Evolutionary conservation across 805 yeast species (phyloP), one percentile per base, ranked within the genome.

Genomic region (Metschnikowia lochheadii): DNA sequence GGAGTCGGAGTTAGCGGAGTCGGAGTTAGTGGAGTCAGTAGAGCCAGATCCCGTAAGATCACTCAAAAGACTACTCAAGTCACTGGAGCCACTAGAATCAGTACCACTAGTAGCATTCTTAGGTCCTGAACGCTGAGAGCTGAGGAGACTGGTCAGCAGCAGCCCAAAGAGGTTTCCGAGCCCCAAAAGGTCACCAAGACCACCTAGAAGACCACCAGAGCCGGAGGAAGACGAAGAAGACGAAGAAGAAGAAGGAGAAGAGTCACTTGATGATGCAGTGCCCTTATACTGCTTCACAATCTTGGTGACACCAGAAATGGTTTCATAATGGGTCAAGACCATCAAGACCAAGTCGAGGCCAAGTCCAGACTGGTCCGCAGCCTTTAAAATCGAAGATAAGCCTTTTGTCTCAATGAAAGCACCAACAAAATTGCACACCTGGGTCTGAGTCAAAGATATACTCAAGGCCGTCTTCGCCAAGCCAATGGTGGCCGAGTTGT

Each of bases 291-390:
- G 48, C 40, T 58, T 48, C 21, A 53, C 49, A 26, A 60, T 52
- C 8, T 46, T 46, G 4, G 53, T 53, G 8, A 56, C 44, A 13
- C 65, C 65, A 1, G 60, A 55, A 23, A 58, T 49, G 17, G 52
- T 43, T 34, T 56, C 56, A 46, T 57, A 57, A 50, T 62, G 60
- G 21, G 55, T 53, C 44, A 62, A 57, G 26, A 60, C 34, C 49
- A 56, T 34, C 51, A 58, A 49, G 31, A 63, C 57, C 43, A 66
- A 55, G 47, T 66, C 69, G 41, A 63, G 58, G 3, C 62, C 63
- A 41, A 65, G 58, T 7, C 62, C 61, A 8, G 68, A 64, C 32
- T 60, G 50, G 41, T 64, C 68, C 21, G 63, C 64, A 4, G 65
- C 58, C 21, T 34, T 36, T 39, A 66, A 55, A 23, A 66, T 49